A percentile compares a stretch with the other conserved stretches of the same genome.
Conservation (phyloP, 306 rosid species). For the Carpinus viminea region DNA sequence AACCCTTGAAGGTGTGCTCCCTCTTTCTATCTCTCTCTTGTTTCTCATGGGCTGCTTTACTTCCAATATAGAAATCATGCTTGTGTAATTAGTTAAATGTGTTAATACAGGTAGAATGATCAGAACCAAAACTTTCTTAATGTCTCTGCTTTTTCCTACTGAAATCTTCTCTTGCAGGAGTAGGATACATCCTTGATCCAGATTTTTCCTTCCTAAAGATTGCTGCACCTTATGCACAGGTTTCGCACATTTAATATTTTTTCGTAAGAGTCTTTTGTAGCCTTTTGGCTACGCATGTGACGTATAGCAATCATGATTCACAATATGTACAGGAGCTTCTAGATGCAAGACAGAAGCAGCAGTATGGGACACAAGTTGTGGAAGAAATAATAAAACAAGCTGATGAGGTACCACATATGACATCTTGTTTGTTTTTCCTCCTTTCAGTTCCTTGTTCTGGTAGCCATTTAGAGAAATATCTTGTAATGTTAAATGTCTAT, state of each 20-base stretch:
- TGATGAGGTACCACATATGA: conserved; percentile 55
- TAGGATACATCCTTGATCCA: conserved; percentile 82
- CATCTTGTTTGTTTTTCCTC: conserved; percentile 14
- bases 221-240: conserved; percentile 98
- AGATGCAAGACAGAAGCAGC: conserved; percentile 69
- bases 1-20: conserved; percentile 74
- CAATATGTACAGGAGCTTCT: conserved; percentile 65
- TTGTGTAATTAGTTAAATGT: background rate
- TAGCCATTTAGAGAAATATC: background rate
- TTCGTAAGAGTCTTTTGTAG: conserved; percentile 4
- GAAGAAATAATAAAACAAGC: conserved; percentile 86
- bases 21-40: conserved; percentile 6
- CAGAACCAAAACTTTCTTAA: conserved; percentile 5
- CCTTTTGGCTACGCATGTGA: background rate
- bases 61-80: background rate
- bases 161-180: conserved; percentile 45
- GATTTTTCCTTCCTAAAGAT: conserved; percentile 86
- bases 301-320: conserved; percentile 17
- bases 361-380: conserved; percentile 61
- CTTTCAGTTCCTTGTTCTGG: conserved; percentile 1
- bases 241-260: conserved; percentile 16
- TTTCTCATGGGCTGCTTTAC: background rate
- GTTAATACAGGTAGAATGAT: background rate
- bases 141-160: conserved; percentile 9
- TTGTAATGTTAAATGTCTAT: background rate